A percentile compares a stretch with the other conserved stretches of the same genome.
phyloP scores from a whole-genome alignment of 768 basidiomycete genomes.

The Panaeolus cyanescens region DNA sequence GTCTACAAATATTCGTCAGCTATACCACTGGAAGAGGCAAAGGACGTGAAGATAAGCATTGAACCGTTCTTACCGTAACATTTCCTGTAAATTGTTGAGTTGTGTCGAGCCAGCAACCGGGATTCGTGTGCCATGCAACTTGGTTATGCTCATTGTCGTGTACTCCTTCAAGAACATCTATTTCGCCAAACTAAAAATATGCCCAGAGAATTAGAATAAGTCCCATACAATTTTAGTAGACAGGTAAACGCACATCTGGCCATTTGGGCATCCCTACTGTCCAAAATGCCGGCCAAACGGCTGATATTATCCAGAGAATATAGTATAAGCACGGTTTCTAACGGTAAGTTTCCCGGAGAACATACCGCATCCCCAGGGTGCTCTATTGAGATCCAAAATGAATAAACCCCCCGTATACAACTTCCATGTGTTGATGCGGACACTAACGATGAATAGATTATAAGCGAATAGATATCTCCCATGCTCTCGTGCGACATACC shows the following conservation, averaged over 20 bases:
- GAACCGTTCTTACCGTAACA: slow-evolving; percentile 15
- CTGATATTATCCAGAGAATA: slow-evolving; percentile 36
- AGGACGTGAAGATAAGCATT: not conserved
- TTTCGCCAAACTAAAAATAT: slow-evolving; percentile 64
- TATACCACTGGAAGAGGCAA: slow-evolving; percentile 24
- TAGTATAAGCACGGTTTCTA: not conserved
- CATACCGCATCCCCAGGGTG: slow-evolving; percentile 90
- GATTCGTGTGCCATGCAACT: slow-evolving; percentile 73
- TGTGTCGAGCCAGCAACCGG: slow-evolving; percentile 25
- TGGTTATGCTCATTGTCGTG: slow-evolving; percentile 86
- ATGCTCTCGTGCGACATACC: slow-evolving; percentile 38
- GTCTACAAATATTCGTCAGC: slow-evolving; percentile 47
- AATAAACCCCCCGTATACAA: slow-evolving; percentile 82
- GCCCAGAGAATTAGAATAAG: slow-evolving; percentile 10
- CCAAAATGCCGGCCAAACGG: slow-evolving; percentile 87
- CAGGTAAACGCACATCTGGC: slow-evolving; percentile 55
- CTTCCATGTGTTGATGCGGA: slow-evolving; percentile 72
- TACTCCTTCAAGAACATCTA: slow-evolving; percentile 84
- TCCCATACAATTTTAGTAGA: not conserved
- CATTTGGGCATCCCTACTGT: slow-evolving; percentile 58
- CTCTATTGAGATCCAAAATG: slow-evolving; percentile 80
- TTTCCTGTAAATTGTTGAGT: slow-evolving; percentile 24
- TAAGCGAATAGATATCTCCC: slow-evolving; percentile 6
- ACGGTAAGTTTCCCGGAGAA: slow-evolving; percentile 8
- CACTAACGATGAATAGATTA: slow-evolving; percentile 40